These are phyloP conservation scores for Phaeolepiota aurea DNA, from an alignment of 768 basidiomycete genomes.

Conservation along the genomic window DNA sequence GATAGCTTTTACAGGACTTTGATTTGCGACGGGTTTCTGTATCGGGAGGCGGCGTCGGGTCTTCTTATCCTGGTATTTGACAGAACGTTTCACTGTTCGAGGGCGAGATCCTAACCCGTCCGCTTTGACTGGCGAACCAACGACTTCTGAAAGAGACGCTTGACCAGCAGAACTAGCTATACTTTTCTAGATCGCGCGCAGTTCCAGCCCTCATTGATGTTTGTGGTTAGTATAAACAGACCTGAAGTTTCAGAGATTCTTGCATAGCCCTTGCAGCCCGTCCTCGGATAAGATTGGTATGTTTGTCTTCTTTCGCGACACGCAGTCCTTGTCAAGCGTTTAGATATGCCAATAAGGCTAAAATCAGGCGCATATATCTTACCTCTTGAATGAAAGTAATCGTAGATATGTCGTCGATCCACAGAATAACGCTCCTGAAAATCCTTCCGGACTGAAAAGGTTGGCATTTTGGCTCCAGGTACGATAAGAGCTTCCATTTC, in stretches of 20 bases:
- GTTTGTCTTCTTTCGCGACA: constrained; percentile 58
- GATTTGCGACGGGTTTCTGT: not conserved
- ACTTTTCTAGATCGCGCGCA: too few species aligned
- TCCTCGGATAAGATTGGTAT: constrained; percentile 42
- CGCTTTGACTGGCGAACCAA: not conserved
- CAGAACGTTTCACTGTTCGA: constrained; percentile 8
- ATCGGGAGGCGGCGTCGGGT: constrained; percentile 5
- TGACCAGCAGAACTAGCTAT: too few species aligned
- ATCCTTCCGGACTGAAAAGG: constrained; percentile 59
- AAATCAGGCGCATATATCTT: not conserved
- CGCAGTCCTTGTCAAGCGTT: constrained; percentile 32
- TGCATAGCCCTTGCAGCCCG: constrained; percentile 24
- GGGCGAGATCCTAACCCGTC: not conserved
- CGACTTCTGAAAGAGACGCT: not conserved
- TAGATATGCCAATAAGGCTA: constrained; percentile 8
- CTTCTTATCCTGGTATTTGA: constrained; percentile 10
- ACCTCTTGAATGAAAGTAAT: constrained; percentile 67
- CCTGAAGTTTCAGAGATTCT: constrained; percentile 1
- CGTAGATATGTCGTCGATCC: constrained; percentile 69
- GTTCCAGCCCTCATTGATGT: too few species aligned
- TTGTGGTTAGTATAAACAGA: not conserved
- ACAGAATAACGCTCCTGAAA: constrained; percentile 65
- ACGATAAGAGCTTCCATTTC: constrained; percentile 67
- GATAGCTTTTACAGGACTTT: not conserved
- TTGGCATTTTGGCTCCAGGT: constrained; percentile 73